Base-by-base conservation (phyloP, 1,139 yeast species). In the Candida sanyaensis region DNA sequence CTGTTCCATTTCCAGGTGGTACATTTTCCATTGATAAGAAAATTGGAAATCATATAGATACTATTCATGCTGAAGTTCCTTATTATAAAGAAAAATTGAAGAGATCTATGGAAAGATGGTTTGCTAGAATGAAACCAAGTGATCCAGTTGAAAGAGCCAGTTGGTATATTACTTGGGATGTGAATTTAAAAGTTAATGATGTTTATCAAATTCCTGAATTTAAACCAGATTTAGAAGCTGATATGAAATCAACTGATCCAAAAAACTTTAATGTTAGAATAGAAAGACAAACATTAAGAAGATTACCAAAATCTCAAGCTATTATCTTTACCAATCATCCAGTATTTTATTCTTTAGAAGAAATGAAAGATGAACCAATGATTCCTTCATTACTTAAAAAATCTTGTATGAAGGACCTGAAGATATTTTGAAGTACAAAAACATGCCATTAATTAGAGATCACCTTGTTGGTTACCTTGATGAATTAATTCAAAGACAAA, bases 1-100 rank as follows among this genome's bases (percentile, higher is more conserved):
- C 87, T 0, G 91, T 86, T 31, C 89, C 91, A 6, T 85, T 85
- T 64, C 90, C 91, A 1, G 92, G 91, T 31, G 91, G 91, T 5
- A 80, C 85, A 1, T 86, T 85, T 64, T 85, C 86, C 42, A 80
- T 84, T 48, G 64, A 71, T 55, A 60, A 75, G 42, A 85, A 84
- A 55, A 57, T 86, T 41, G 92, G 91, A 23, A 75, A 74, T 56
- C 78, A 77, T 48, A 63, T 86, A 41, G 89, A 86, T 62, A 69
- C 73, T 9, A 84, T 87, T 55, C 93, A 87, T 61, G 77, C 73
- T 9, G 86, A 80, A 9, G 93, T 87, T 36, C 93, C 95, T 1
- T 84, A 84, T 60, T 87, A 86, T 58, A 73, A 81, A 55, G 81
- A 81, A 48, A 85, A 85, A 59, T 69, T 87, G 56, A 77, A 81